Evolutionary conservation across 2,329 filamentous ascomycete species (phyloP).

Genomic region (Calonectria pseudoreteaudii): DNA sequence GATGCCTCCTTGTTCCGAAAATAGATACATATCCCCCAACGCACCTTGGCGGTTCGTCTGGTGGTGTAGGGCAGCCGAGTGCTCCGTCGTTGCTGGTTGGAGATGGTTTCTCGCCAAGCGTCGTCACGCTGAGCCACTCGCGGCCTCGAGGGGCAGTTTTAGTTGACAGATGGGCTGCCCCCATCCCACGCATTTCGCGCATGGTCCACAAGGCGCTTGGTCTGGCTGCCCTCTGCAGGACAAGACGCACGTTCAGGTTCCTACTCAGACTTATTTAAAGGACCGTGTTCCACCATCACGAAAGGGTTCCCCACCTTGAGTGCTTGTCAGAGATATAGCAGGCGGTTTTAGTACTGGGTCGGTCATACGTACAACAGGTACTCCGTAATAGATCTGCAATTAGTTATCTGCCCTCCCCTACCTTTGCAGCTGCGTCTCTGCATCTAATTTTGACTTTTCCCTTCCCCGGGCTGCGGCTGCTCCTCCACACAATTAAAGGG

Average conservation of each 20-base stretch:
- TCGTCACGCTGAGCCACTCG: slow-evolving; percentile 14
- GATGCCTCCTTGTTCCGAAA: slow-evolving; percentile 16
- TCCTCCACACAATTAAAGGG: slow-evolving; percentile 6
- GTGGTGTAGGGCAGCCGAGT: slow-evolving; percentile 1
- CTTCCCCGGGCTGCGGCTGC: slow-evolving; percentile 8
- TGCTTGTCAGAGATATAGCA: slow-evolving; percentile 9
- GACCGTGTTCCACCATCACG: slow-evolving; percentile 17
- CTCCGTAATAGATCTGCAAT: slow-evolving; percentile 11
- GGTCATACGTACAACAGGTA: not conserved
- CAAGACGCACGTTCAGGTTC: not conserved
- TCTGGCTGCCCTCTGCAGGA: slow-evolving; percentile 14
- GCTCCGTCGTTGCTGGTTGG: not conserved
- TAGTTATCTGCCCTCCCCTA: not conserved
- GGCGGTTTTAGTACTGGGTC: not conserved
- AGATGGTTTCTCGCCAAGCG: slow-evolving; percentile 1
- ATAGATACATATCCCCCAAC: slow-evolving; percentile 3
- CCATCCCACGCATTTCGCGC: not conserved
- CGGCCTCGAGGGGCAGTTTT: not conserved
- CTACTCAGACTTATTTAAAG: slow-evolving; percentile 6
- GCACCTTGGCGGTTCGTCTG: slow-evolving; percentile 8
- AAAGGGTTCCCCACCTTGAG: slow-evolving; percentile 2
- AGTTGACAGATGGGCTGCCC: slow-evolving; percentile 10
- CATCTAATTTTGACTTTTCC: slow-evolving; percentile 6
- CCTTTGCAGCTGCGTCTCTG: not conserved
- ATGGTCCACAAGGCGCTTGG: slow-evolving; percentile 10